Percentiles rank a stretch among this genome's conserved stretches.
phyloP scores from a whole-genome alignment of 129 eudicot genomes.

The Mikania micrantha region DNA sequence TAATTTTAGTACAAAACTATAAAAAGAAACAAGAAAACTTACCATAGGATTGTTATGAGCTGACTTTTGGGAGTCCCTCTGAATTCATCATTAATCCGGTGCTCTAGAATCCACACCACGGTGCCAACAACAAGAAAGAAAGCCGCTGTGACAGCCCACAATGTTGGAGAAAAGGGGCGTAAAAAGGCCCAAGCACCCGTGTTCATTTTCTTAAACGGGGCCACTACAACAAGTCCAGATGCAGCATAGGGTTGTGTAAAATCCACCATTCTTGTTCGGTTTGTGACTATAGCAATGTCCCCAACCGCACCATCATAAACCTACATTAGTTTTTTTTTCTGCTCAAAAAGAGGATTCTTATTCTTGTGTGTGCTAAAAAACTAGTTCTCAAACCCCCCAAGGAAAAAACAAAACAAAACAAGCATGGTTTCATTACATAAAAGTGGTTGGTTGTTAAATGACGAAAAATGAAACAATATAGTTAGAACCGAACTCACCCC shows the following conservation, averaged over 20 bases:
- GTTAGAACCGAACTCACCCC: conserved; percentile 54
- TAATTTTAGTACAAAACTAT: background rate
- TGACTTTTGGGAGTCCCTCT: conserved; percentile 80
- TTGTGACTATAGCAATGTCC: conserved; percentile 71
- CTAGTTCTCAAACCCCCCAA: background rate
- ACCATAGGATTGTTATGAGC: conserved; percentile 77
- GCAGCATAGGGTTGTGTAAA: conserved; percentile 81
- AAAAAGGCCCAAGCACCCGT: conserved; percentile 90
- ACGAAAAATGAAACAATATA: background rate
- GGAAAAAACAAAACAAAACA: too few species aligned
- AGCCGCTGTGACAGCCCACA: conserved; percentile 76
- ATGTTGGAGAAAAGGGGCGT: conserved; percentile 66
- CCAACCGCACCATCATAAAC: conserved; percentile 83
- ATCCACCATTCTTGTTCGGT: conserved; percentile 76
- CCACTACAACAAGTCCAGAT: conserved; percentile 83
- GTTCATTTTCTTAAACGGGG: conserved; percentile 64
- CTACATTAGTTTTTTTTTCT: conserved; percentile 19
- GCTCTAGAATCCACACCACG: conserved; percentile 90
- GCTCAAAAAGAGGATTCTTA: background rate
- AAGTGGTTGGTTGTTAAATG: background rate
- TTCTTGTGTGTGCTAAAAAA: background rate
- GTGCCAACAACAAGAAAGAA: conserved; percentile 68
- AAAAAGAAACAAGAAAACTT: conserved; percentile 14
- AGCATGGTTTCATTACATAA: background rate
- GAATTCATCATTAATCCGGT: conserved; percentile 74